Base-by-base conservation (phyloP, 1,284 basidiomycete genomes). In the Pisolithus thermaeus region DNA sequence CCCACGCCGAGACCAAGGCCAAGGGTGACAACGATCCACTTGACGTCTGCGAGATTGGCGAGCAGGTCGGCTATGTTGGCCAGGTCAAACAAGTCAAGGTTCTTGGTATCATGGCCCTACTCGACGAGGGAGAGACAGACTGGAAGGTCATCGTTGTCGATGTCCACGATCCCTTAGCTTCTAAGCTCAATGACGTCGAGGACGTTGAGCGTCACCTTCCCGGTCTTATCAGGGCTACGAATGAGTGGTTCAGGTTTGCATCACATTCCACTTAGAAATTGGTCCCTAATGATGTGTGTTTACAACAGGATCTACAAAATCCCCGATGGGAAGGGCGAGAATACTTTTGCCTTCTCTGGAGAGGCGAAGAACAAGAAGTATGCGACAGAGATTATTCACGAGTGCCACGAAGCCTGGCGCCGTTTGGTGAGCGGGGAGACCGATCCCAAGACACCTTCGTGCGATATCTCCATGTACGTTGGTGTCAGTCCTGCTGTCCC, bases 81-180 rank as follows among this genome's bases (percentile, higher is more conserved):
- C 96, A 99, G 75, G 84, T 99, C 73, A 99, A 99, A 80, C 97
- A 99, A 75, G 97, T 99, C 83, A 99, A 99, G 80, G 92, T 99
- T 58, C 92, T 99, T 67, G 97, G 97, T 61, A 97, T 99, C 80
- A 99, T 99, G 96, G 97, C 97, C 50, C 81, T 99, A 53, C 85
- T 97, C 61, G 94, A 97, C 67, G 94, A 97, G 72, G 94, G 94
- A 63, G 94, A 97, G 78, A 97, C 94, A 61, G 94, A 97, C 79
- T 97, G 94, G 94, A 97, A 97, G 75, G 90, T 97, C 75, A 84
- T 97, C 68, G 97, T 97, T 67, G 93, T 99, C 60, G 97, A 99
- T 70, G 83, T 98, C 63, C 86, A 88, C 66, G 97, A 99, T 72
- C 97, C 97, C 46, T 86, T 99, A 56, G 97, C 97, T 32, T 77